phyloP scores from a whole-genome alignment of 768 basidiomycete genomes.

The Trametes maxima region DNA sequence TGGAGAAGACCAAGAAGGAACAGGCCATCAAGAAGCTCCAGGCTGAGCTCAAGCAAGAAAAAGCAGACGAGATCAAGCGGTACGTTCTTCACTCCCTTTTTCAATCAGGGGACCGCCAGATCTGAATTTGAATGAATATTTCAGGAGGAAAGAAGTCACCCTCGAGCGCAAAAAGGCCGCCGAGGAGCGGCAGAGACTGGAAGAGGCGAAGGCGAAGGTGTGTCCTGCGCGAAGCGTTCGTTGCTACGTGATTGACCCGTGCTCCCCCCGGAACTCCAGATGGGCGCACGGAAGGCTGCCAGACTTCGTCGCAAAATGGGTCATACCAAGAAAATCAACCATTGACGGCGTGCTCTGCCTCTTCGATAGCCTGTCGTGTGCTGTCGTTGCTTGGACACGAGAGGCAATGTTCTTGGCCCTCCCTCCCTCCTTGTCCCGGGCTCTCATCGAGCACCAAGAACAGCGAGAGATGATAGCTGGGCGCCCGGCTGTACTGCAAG shows the following conservation, averaged over 20 bases:
- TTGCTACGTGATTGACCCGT: slow-evolving; percentile 8
- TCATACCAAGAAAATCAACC: slow-evolving; percentile 79
- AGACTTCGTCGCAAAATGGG: slow-evolving; percentile 73
- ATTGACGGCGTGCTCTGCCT: slow-evolving; percentile 41
- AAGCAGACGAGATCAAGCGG: slow-evolving; percentile 67
- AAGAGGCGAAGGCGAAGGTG: slow-evolving; percentile 69
- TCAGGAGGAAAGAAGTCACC: slow-evolving; percentile 67
- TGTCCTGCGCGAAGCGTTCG: slow-evolving; percentile 11
- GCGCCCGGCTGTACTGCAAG: no score
- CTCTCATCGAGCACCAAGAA: no score
- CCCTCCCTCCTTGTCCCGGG: no score
- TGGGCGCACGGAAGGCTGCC: slow-evolving; percentile 80
- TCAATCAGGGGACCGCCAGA: not conserved
- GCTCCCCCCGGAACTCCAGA: slow-evolving; percentile 44
- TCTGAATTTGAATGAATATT: not conserved
- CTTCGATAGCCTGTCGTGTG: not conserved
- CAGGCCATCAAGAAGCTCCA: slow-evolving; percentile 75
- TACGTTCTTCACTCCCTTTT: slow-evolving; percentile 31
- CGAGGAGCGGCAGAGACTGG: slow-evolving; percentile 67
- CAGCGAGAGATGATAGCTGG: no score
- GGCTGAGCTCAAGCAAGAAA: slow-evolving; percentile 75
- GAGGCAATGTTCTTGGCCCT: no score
- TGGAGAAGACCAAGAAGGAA: slow-evolving; percentile 66
- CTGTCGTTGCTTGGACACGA: not conserved
- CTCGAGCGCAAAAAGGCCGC: slow-evolving; percentile 69